A percentile compares a stretch with the other conserved stretches of the same genome.
Evolutionary conservation across 768 basidiomycete genomes (phyloP).

Genomic region (Suillus spraguei): DNA sequence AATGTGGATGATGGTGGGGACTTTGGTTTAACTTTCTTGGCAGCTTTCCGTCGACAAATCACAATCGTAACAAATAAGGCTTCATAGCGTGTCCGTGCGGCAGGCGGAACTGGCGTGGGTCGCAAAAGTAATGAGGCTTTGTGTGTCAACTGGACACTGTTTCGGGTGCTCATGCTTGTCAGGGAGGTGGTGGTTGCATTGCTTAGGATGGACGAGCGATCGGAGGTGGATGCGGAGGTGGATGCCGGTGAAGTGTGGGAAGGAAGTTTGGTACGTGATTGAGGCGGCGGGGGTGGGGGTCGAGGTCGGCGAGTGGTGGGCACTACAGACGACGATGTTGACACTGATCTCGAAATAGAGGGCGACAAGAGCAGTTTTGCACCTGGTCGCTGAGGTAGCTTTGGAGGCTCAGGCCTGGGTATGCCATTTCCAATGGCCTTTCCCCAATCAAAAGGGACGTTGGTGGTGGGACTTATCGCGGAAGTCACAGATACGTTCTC

Average conservation of each 20-base stretch:
- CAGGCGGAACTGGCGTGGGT: slow-evolving; percentile 67
- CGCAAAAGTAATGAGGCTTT: slow-evolving; percentile 43
- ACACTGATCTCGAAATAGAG: slow-evolving; percentile 34
- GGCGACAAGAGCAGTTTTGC: slow-evolving; percentile 26
- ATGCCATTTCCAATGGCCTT: slow-evolving; percentile 39
- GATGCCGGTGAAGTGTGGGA: slow-evolving; percentile 40
- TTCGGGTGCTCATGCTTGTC: slow-evolving; percentile 36
- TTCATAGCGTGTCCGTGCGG: slow-evolving; percentile 69
- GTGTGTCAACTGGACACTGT: slow-evolving; percentile 25
- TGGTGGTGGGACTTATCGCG: slow-evolving; percentile 53
- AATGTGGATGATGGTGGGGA: slow-evolving; percentile 28
- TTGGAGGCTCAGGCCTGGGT: slow-evolving; percentile 40
- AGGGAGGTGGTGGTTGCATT: slow-evolving; percentile 39
- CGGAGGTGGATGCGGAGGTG: slow-evolving; percentile 49
- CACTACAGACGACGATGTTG: slow-evolving; percentile 39
- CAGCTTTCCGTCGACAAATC: slow-evolving; percentile 44
- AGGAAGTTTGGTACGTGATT: slow-evolving; percentile 29
- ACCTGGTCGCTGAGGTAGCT: slow-evolving; percentile 49
- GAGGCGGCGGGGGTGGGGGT: slow-evolving; percentile 42
- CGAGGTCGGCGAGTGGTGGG: slow-evolving; percentile 42
- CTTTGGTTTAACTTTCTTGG: slow-evolving; percentile 35
- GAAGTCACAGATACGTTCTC: slow-evolving; percentile 65
- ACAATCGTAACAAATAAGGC: slow-evolving; percentile 64
- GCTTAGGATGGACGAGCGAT: slow-evolving; percentile 66
- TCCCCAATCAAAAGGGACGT: slow-evolving; percentile 54